Conservation (phyloP, 78 protist genomes). For the Anaeramoeba flamelloides region DNA sequence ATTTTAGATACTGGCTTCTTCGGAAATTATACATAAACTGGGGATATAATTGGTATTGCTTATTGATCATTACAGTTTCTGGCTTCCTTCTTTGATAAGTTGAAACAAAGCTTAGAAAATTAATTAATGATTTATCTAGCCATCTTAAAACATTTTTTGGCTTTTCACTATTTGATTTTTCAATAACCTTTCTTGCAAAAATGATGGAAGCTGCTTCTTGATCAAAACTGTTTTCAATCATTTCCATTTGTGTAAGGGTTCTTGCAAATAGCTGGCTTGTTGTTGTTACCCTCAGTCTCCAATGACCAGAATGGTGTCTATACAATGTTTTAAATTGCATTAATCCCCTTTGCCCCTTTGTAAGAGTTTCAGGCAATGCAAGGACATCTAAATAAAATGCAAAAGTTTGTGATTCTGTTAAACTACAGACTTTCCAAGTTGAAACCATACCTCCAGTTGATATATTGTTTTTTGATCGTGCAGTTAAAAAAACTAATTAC, state of each 20-base stretch:
- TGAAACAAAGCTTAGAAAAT: constrained; percentile 19
- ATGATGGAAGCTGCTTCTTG: constrained; percentile 18
- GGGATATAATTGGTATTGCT: constrained; percentile 66
- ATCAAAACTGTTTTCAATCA: constrained; percentile 5
- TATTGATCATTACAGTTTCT: constrained; percentile 38
- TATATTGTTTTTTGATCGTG: too few relatives aligned
- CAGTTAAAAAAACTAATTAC: too few relatives aligned
- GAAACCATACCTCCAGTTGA: not conserved
- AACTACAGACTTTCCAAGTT: not conserved
- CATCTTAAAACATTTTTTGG: not conserved
- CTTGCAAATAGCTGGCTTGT: not conserved
- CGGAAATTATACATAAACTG: constrained; percentile 94
- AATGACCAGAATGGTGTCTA: not conserved
- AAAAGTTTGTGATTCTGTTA: not conserved
- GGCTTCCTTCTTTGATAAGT: constrained; percentile 43
- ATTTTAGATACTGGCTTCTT: constrained; percentile 66
- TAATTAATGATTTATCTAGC: constrained; percentile 48
- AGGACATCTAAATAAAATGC: constrained; percentile 9
- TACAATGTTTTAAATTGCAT: constrained; percentile 7
- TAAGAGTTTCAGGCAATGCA: not conserved
- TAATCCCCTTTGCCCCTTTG: not conserved
- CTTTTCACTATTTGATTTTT: not conserved
- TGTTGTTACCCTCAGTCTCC: constrained; percentile 6
- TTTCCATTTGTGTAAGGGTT: not conserved
- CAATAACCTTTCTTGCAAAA: not conserved